Evolutionary conservation across 768 basidiomycete species (phyloP), one percentile per base, ranked within the genome.

Genomic region (Suillus hirtellus): DNA sequence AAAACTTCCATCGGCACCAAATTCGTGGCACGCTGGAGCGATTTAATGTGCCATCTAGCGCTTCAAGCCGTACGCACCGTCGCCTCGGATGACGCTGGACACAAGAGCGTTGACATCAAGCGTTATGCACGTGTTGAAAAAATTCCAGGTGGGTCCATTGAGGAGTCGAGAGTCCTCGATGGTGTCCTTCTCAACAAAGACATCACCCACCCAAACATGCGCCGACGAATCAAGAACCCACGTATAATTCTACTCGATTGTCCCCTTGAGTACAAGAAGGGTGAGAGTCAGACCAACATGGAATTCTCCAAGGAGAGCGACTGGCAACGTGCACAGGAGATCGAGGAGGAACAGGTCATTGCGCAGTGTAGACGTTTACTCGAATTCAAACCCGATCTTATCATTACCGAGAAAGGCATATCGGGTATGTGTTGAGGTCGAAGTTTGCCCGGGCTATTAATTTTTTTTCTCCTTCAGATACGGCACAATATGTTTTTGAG

Each of bases 111-210:
- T 61, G 97, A 99, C 74, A 93, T 99, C 78, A 99, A 99, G 80
- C 90, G 97, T 34, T 98, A 99, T 71, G 96, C 95, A 4, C 85
- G 96, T 12, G 94, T 99, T 10, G 97, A 99, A 78, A 99, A 99
- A 79, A 84, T 99, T 11, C 95, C 97, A 1, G 97, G 97, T 10
- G 96, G 96, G 12, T 95, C 96, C 77, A 98, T 99, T 70, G 97
- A 99, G 79, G 85, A 96, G 64, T 93, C 90, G 64, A 78, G 80
- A 64, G 96, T 99, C 4, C 76, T 99, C 62, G 86, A 82, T 60
- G 96, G 97, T 53, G 90, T 99, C 61, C 95, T 99, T 90, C 77
- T 99, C 70, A 99, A 99, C 86, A 99, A 99, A 82, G 97, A 99
- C 73, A 92, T 99, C 70, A 97, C 95, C 0, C 97, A 99, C 77